Percentiles rank a stretch among this genome's conserved stretches.
phyloP scores from a whole-genome alignment of 495 filamentous ascomycete species.

The Neurospora sp. region DNA sequence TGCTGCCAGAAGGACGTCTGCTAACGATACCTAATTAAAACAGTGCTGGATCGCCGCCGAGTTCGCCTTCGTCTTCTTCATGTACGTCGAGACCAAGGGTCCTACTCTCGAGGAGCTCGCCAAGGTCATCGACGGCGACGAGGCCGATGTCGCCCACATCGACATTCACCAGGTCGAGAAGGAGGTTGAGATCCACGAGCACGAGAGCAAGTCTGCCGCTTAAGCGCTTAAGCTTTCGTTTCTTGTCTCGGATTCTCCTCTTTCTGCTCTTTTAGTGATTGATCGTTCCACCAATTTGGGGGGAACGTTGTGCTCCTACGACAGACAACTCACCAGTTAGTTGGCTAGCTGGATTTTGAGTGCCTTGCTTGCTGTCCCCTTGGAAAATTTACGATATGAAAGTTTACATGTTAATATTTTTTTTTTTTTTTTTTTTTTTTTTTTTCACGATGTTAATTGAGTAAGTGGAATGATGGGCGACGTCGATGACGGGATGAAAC shows the following conservation, averaged over 20 bases:
- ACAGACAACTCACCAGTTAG: neutral
- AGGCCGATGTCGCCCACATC: slow-evolving; percentile 36
- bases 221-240: slow-evolving; percentile 3
- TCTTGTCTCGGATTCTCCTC: neutral
- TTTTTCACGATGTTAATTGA: neutral
- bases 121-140: slow-evolving; percentile 50
- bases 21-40: neutral
- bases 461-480: neutral
- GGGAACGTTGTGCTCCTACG: too few relatives aligned
- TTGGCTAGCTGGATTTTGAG: neutral
- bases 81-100: slow-evolving; percentile 57
- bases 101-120: slow-evolving; percentile 57
- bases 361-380: neutral
- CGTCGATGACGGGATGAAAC: neutral
- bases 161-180: slow-evolving; percentile 33
- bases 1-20: too few relatives aligned
- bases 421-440: neutral
- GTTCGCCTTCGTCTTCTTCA: slow-evolving; percentile 50
- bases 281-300: too few relatives aligned
- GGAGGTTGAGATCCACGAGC: slow-evolving; percentile 18
- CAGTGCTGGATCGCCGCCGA: slow-evolving; percentile 48
- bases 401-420: neutral
- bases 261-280: neutral
- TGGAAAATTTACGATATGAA: neutral
- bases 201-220: slow-evolving; percentile 12